These are phyloP conservation scores for Starmerella asiatica DNA, from an alignment of 805 yeast species.

Conservation along the genomic window DNA sequence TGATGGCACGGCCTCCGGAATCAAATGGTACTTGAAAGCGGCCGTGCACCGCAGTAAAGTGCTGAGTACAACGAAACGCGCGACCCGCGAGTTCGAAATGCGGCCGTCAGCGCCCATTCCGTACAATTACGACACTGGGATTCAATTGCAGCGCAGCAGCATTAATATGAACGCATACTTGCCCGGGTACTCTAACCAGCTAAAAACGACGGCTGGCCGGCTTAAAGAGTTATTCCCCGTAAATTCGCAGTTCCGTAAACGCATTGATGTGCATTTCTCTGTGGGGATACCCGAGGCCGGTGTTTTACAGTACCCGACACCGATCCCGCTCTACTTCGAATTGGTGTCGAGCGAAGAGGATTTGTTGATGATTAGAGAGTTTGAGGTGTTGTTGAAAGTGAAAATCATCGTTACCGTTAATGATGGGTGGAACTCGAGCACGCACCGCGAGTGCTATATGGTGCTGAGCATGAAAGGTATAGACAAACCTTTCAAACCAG, in stretches of 20 bases:
- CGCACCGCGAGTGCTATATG: conserved; percentile 3
- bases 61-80: conserved; percentile 6
- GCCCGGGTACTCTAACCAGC: conserved; percentile 13
- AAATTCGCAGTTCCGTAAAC: conserved; percentile 3
- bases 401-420: conserved; percentile 14
- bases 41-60: conserved; percentile 14
- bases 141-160: not conserved
- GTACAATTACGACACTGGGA: not conserved
- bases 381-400: conserved; percentile 11
- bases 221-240: conserved; percentile 14
- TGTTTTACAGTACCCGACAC: conserved; percentile 11
- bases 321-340: conserved; percentile 4
- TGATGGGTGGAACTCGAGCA: conserved; percentile 11
- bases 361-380: conserved; percentile 5
- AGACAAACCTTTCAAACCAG: conserved; percentile 9
- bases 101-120: conserved; percentile 4
- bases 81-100: conserved; percentile 9
- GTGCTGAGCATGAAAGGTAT: not conserved
- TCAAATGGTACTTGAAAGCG: conserved; percentile 18
- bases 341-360: conserved; percentile 5
- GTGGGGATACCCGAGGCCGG: conserved; percentile 12
- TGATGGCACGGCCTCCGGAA: conserved; percentile 9
- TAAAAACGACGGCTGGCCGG: conserved; percentile 11
- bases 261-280: conserved; percentile 2
- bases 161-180: conserved; percentile 1